Conservation (phyloP, 805 yeast species). For the Ogataea polymorpha region DNA sequence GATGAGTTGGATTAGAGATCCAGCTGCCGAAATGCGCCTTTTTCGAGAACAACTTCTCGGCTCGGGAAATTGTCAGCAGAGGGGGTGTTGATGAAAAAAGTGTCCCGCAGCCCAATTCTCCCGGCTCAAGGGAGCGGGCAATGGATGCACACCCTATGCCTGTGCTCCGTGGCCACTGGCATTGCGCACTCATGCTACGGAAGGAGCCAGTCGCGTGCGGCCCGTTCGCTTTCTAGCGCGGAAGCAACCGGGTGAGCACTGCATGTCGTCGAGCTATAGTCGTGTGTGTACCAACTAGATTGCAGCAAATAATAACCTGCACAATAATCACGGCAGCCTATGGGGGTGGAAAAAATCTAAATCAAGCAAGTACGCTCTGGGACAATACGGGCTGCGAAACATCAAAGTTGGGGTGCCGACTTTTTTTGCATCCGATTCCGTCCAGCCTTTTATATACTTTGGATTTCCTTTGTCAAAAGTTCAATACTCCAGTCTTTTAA, state of each 20-base stretch:
- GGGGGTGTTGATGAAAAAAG: neutral
- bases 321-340: slow-evolving; percentile 3
- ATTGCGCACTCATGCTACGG: neutral
- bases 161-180: neutral
- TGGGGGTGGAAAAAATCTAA: slow-evolving; percentile 8
- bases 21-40: slow-evolving; percentile 11
- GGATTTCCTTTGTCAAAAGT: slow-evolving; percentile 5
- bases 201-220: neutral
- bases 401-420: slow-evolving; percentile 6
- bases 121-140: neutral
- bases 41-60: slow-evolving; percentile 3
- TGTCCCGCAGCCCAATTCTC: too few relatives aligned
- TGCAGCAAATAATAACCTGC: slow-evolving; percentile 4
- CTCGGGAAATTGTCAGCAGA: slow-evolving; percentile 2
- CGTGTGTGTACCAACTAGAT: neutral
- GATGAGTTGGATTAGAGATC: slow-evolving; percentile 3
- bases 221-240: neutral
- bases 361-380: slow-evolving; percentile 1
- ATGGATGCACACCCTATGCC: neutral
- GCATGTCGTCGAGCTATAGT: slow-evolving; percentile 3
- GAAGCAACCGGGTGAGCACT: slow-evolving; percentile 8
- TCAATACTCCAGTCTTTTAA: neutral
- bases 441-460: slow-evolving; percentile 11
- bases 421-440: slow-evolving; percentile 9
- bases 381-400: slow-evolving; percentile 9